Conservation (phyloP, 2,329 filamentous ascomycete species). For the Magnaporthales sp. region DNA sequence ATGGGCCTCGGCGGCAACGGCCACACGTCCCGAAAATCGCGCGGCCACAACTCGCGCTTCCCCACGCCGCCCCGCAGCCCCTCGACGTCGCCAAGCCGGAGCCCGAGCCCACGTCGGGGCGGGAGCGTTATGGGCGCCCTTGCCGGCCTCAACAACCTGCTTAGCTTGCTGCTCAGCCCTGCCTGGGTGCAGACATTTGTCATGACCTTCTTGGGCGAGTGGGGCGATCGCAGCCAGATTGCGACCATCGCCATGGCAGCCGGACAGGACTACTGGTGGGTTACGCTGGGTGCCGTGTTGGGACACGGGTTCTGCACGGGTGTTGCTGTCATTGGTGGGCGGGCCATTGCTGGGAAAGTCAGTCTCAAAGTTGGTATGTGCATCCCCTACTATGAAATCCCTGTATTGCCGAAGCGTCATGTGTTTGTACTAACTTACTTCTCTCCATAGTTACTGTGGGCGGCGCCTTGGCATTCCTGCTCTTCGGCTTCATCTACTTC, state of each 20-base stretch:
- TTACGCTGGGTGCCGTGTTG: constrained; percentile 76
- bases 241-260: constrained; percentile 98
- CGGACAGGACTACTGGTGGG: constrained; percentile 98
- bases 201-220: constrained; percentile 98
- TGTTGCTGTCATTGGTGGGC: constrained; percentile 82
- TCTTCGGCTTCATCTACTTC: constrained; percentile 88
- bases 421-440: constrained; percentile 5
- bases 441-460: constrained; percentile 64
- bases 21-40: constrained; percentile 48
- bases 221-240: constrained; percentile 96
- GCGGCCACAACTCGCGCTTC: constrained; percentile 61
- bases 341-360: constrained; percentile 86
- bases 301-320: constrained; percentile 89
- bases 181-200: constrained; percentile 98
- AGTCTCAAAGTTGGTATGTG: constrained; percentile 84
- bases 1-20: constrained; percentile 54
- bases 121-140: constrained; percentile 26
- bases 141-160: constrained; percentile 72
- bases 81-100: constrained; percentile 56
- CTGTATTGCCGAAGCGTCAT: constrained; percentile 1
- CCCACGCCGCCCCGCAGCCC: constrained; percentile 74
- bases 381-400: constrained; percentile 27
- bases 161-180: constrained; percentile 80
- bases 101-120: constrained; percentile 38
- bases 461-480: constrained; percentile 79